phyloP scores from a whole-genome alignment of 148 eudicot species.

The Rhododendron simsii region DNA sequence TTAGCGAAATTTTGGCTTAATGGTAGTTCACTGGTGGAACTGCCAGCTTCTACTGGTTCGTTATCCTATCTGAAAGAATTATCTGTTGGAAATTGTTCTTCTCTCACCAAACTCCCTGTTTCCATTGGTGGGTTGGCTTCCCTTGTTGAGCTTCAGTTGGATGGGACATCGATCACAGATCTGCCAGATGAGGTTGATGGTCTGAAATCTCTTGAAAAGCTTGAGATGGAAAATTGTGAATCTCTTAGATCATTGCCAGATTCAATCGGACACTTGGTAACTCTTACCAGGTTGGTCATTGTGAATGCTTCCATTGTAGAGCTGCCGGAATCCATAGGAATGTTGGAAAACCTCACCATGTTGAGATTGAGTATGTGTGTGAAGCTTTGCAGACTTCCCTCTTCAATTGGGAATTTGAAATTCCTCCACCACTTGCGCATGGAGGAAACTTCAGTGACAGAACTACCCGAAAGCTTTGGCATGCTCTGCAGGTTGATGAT shows the following conservation, averaged over 20 bases:
- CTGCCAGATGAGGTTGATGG: constrained; percentile 46
- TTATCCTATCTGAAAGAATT: constrained; percentile 34
- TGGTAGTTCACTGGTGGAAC: constrained; percentile 26
- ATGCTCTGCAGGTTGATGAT: constrained; percentile 34
- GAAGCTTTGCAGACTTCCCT: constrained; percentile 32
- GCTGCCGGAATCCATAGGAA: constrained; percentile 52
- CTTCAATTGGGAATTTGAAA: constrained; percentile 34
- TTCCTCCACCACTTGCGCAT: constrained; percentile 36
- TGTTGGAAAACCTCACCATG: constrained; percentile 37
- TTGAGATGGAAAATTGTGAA: constrained; percentile 35
- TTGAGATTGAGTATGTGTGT: constrained; percentile 36
- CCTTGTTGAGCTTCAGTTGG: constrained; percentile 36
- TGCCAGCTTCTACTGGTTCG: constrained; percentile 44
- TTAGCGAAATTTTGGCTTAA: constrained; percentile 23
- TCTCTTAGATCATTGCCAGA: constrained; percentile 38
- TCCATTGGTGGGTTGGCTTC: constrained; percentile 35
- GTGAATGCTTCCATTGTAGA: constrained; percentile 30
- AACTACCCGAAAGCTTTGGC: constrained; percentile 52
- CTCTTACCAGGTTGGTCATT: constrained; percentile 31
- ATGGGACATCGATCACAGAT: constrained; percentile 19
- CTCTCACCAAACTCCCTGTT: constrained; percentile 29
- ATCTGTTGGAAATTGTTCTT: constrained; percentile 12
- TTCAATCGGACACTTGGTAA: constrained; percentile 32
- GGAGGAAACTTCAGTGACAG: constrained; percentile 37
- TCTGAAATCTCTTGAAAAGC: constrained; percentile 38